Percentiles rank a stretch among this genome's conserved stretches.
phyloP scores from a whole-genome alignment of 345 rosid species.

The Barbarea vulgaris region DNA sequence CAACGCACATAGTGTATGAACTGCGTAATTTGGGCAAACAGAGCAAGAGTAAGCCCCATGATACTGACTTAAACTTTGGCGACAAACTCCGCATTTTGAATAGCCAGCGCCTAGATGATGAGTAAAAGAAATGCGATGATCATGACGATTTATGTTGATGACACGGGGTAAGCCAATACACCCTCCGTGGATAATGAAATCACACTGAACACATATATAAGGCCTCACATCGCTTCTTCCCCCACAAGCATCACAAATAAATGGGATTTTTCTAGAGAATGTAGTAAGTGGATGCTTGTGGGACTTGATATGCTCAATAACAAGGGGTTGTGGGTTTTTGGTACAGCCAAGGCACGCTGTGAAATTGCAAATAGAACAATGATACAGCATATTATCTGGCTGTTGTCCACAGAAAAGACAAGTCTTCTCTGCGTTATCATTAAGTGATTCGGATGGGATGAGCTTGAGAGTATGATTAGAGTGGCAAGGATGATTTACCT shows the following conservation, averaged over 20 bases:
- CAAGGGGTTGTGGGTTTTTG: slow-evolving; percentile 8
- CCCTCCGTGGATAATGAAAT: background rate
- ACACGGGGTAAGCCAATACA: background rate
- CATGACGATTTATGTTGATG: slow-evolving; percentile 6
- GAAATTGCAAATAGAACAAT: background rate
- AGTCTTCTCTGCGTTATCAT: background rate
- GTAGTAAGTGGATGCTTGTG: slow-evolving; percentile 7
- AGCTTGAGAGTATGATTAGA: background rate
- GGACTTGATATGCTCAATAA: background rate
- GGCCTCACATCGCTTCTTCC: accelerated
- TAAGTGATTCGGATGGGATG: background rate
- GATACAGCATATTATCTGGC: too few relatives aligned
- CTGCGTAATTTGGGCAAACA: background rate
- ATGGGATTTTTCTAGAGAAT: background rate
- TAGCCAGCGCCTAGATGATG: background rate
- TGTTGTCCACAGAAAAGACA: background rate
- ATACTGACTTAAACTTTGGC: background rate
- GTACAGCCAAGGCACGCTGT: background rate
- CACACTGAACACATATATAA: background rate
- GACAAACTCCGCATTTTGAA: slow-evolving; percentile 2
- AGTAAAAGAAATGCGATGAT: background rate
- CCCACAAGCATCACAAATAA: background rate
- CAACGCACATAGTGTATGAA: background rate
- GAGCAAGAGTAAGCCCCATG: slow-evolving; percentile 5
- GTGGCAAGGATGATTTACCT: slow-evolving; percentile 21